A percentile compares a stretch with the other conserved stretches of the same genome.
phyloP scores from a whole-genome alignment of 2,329 filamentous ascomycete species.

The Pseudogymnoascus pannorum region DNA sequence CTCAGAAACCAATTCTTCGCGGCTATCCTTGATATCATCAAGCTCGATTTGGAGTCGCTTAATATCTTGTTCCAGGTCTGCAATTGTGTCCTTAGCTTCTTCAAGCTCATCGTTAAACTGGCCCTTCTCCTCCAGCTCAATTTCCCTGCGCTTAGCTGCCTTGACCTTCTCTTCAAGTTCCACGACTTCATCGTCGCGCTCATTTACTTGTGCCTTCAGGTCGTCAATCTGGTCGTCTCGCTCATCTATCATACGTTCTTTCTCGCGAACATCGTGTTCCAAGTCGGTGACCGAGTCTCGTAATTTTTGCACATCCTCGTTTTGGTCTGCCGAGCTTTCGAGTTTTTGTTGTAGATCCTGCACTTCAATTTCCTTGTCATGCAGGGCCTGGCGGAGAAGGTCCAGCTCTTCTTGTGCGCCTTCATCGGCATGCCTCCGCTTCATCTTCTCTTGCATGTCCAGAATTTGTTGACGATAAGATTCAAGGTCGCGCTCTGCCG shows the following conservation, averaged over 20 bases:
- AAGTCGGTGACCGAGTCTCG: constrained; percentile 69
- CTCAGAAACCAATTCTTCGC: constrained; percentile 45
- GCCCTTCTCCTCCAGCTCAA: constrained; percentile 52
- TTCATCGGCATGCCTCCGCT: constrained; percentile 66
- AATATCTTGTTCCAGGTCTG: constrained; percentile 49
- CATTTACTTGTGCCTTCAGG: constrained; percentile 48
- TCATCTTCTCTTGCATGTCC: constrained; percentile 75
- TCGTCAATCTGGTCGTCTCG: constrained; percentile 69
- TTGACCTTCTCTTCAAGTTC: constrained; percentile 54
- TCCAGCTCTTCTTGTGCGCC: constrained; percentile 56
- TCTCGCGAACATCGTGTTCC: constrained; percentile 67
- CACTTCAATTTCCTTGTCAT: constrained; percentile 45
- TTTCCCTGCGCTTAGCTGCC: constrained; percentile 41
- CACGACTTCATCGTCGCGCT: constrained; percentile 44
- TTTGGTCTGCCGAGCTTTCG: constrained; percentile 47
- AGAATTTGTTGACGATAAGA: constrained; percentile 72
- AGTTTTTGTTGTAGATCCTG: constrained; percentile 51
- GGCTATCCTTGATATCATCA: constrained; percentile 47
- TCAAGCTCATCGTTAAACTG: constrained; percentile 44
- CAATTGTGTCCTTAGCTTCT: constrained; percentile 49
- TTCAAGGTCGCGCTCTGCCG: constrained; percentile 81
- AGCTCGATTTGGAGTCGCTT: constrained; percentile 47
- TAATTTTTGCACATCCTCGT: constrained; percentile 56
- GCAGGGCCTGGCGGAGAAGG: constrained; percentile 47
- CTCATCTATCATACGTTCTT: constrained; percentile 64